These are phyloP conservation scores for Euryodendron excelsum DNA, from an alignment of 148 eudicot genomes.

Conservation along the genomic window DNA sequence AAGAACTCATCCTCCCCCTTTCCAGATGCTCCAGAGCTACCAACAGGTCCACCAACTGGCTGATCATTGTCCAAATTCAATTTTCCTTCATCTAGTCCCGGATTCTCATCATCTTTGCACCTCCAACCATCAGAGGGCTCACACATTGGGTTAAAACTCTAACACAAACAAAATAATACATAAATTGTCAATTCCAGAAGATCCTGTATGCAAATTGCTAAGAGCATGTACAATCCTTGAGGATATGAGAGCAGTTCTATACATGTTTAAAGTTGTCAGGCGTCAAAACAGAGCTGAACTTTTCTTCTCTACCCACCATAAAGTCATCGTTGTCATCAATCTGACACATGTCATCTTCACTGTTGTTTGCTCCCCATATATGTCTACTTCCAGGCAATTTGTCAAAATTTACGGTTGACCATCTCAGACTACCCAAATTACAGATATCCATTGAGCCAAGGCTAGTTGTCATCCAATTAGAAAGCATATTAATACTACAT, in stretches of 20 bases:
- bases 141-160: conserved; percentile 48
- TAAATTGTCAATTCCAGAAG: neutral
- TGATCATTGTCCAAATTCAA: conserved; percentile 4
- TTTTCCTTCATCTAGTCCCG: conserved; percentile 22
- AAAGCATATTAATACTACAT: conserved; percentile 10
- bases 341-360: conserved; percentile 45
- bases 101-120: conserved; percentile 29
- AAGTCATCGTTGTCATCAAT: conserved; percentile 44
- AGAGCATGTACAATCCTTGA: neutral
- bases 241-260: neutral
- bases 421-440: conserved; percentile 25
- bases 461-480: conserved; percentile 25
- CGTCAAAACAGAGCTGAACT: conserved; percentile 13
- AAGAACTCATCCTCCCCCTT: conserved; percentile 21
- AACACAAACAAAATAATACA: neutral
- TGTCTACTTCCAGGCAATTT: conserved; percentile 17
- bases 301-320: conserved; percentile 18
- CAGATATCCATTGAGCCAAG: conserved; percentile 30
- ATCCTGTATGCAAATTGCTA: neutral
- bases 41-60: conserved; percentile 5
- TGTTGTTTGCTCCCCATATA: conserved; percentile 20
- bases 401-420: conserved; percentile 19
- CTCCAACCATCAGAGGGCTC: conserved; percentile 44
- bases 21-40: conserved; percentile 8
- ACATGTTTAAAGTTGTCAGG: conserved; percentile 30